Percentiles rank a stretch among this genome's conserved stretches.
These are phyloP conservation scores for Smittium mucronatum DNA, from an alignment of 371 early-diverging fungal species.

Conservation along the genomic window DNA sequence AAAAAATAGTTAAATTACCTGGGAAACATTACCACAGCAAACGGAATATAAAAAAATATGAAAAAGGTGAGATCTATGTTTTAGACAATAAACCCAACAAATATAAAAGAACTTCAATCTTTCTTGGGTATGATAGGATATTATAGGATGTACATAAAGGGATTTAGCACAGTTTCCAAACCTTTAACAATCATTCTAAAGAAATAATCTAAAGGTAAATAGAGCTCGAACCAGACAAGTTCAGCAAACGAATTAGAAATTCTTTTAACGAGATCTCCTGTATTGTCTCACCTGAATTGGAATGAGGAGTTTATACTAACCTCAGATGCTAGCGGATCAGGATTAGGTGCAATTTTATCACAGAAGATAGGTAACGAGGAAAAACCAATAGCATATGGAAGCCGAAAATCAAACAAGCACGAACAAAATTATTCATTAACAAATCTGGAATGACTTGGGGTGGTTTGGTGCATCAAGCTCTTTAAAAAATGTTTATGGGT, in stretches of 20 bases:
- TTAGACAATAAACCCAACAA: conserved; percentile 10
- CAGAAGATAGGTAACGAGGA: neutral
- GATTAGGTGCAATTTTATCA: conserved; percentile 4
- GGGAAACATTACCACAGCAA: conserved; percentile 28
- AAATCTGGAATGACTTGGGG: neutral
- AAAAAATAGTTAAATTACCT: conserved; percentile 26
- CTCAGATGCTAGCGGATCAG: neutral
- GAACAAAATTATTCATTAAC: conserved; percentile 9
- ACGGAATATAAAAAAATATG: neutral
- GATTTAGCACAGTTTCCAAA: neutral
- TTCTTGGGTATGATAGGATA: conserved; percentile 14
- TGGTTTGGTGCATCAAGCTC: neutral
- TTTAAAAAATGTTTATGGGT: neutral
- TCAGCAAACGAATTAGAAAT: neutral
- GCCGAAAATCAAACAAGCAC: neutral
- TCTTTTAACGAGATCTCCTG: neutral
- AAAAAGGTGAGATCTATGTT: neutral
- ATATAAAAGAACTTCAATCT: conserved; percentile 7
- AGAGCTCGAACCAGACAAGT: neutral
- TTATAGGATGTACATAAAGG: conserved; percentile 11
- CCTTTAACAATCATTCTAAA: neutral
- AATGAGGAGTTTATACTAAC: neutral
- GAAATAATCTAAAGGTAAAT: neutral
- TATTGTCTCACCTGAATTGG: neutral
- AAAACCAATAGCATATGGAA: conserved; percentile 2